These are phyloP conservation scores for Wallacemonas sp. DNA, from an alignment of 208 protist species.

Conservation along the genomic window DNA sequence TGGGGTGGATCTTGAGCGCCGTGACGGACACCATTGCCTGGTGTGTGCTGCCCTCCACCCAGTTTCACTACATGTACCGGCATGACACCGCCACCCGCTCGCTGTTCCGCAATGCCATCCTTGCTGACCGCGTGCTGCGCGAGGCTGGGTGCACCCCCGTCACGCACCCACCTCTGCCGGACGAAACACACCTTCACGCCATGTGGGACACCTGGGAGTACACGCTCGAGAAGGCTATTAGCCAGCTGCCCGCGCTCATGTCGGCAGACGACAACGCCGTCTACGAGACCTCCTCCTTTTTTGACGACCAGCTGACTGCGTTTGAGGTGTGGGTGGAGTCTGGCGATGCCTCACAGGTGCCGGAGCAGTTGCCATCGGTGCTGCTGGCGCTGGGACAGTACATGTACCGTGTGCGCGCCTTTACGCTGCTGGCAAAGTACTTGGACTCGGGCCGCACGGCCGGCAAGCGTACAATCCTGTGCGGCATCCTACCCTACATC, in stretches of 20 bases:
- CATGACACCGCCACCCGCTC: slow-evolving; percentile 94
- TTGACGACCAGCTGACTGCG: slow-evolving; percentile 97
- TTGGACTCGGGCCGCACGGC: slow-evolving; percentile 96
- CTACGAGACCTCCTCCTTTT: slow-evolving; percentile 94
- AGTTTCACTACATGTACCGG: slow-evolving; percentile 96
- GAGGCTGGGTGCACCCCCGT: slow-evolving; percentile 95
- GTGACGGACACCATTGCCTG: slow-evolving; percentile 99
- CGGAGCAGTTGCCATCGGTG: slow-evolving; percentile 97
- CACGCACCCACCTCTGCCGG: slow-evolving; percentile 92
- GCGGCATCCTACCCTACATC: slow-evolving; percentile 98
- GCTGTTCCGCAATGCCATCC: slow-evolving; percentile 98
- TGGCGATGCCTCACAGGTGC: slow-evolving; percentile 82
- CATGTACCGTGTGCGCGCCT: slow-evolving; percentile 93
- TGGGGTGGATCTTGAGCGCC: slow-evolving; percentile 99
- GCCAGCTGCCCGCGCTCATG: slow-evolving; percentile 89
- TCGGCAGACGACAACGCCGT: slow-evolving; percentile 26
- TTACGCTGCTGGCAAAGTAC: slow-evolving; percentile 95
- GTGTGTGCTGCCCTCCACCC: slow-evolving; percentile 88
- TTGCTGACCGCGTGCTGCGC: slow-evolving; percentile 96
- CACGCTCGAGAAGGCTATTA: slow-evolving; percentile 89
- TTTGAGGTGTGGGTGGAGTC: slow-evolving; percentile 99
- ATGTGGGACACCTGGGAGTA: slow-evolving; percentile 97
- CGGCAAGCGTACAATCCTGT: slow-evolving; percentile 93
- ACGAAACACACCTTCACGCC: slow-evolving; percentile 92
- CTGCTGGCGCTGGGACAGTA: slow-evolving; percentile 94